Evolutionary conservation across 2,329 filamentous ascomycete genomes (phyloP).

Genomic region (Magnaporthiopsis incrustans): DNA sequence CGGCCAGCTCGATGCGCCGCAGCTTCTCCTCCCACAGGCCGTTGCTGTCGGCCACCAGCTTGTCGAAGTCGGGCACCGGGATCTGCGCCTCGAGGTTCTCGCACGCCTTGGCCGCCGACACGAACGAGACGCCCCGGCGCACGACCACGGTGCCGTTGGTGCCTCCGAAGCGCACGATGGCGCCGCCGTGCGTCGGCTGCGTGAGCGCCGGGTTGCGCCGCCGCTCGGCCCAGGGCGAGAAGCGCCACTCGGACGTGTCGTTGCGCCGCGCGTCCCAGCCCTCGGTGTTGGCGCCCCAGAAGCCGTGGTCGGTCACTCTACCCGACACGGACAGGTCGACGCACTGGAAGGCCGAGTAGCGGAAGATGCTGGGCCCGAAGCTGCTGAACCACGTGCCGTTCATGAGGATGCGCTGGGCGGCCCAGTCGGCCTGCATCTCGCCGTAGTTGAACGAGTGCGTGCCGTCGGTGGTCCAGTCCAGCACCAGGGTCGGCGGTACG

Average conservation of each 20-base stretch:
- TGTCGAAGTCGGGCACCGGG: background rate
- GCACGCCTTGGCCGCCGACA: slow-evolving; percentile 2
- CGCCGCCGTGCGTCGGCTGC: slow-evolving; percentile 1
- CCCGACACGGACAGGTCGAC: slow-evolving; percentile 3
- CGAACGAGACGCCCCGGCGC: slow-evolving; percentile 2
- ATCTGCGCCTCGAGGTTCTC: background rate
- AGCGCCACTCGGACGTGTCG: slow-evolving; percentile 1
- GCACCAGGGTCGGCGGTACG: background rate
- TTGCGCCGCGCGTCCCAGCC: slow-evolving; percentile 2
- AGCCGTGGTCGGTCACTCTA: background rate
- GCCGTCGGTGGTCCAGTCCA: slow-evolving; percentile 4
- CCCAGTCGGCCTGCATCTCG: slow-evolving; percentile 3
- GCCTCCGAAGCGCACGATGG: slow-evolving; percentile 1
- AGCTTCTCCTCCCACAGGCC: background rate
- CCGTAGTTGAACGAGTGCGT: slow-evolving; percentile 5
- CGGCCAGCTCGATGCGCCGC: background rate
- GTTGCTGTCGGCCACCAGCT: slow-evolving; percentile 1
- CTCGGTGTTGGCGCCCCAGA: slow-evolving; percentile 2
- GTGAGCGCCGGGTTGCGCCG: slow-evolving; percentile 1
- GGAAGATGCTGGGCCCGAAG: slow-evolving; percentile 2
- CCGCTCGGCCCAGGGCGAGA: background rate
- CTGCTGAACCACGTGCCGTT: slow-evolving; percentile 5
- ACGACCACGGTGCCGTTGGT: slow-evolving; percentile 3
- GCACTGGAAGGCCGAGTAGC: slow-evolving; percentile 4
- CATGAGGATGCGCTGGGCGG: slow-evolving; percentile 4